Evolutionary conservation across 345 rosid genomes (phyloP).

Genomic region (Eucalyptus polybractea): DNA sequence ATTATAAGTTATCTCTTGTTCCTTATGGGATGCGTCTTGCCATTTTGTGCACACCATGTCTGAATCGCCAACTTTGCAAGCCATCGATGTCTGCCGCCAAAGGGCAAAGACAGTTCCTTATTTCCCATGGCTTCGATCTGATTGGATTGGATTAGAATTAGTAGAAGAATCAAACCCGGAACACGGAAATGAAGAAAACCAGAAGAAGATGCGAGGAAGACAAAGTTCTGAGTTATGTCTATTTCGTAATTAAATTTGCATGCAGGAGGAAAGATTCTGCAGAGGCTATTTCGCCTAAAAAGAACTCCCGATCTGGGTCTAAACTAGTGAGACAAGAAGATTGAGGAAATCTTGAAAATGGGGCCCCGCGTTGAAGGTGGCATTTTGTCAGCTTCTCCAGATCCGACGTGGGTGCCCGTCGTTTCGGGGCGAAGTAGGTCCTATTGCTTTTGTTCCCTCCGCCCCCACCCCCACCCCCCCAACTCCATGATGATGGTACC

Average conservation of each 20-base stretch:
- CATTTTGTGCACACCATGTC: not conserved
- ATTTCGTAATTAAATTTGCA: not conserved
- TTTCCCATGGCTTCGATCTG: not conserved
- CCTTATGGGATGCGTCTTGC: not conserved
- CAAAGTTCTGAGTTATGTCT: not conserved
- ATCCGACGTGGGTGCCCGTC: slow-evolving; percentile 80
- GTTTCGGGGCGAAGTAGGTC: slow-evolving; percentile 75
- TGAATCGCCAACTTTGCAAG: not conserved
- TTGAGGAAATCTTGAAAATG: slow-evolving; percentile 58
- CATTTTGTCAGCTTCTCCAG: slow-evolving; percentile 33
- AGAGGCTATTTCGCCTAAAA: not conserved
- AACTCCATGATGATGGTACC: not conserved
- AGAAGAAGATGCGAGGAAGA: not conserved
- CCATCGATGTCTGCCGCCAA: not conserved
- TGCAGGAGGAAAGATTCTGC: not conserved
- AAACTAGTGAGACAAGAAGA: slow-evolving; percentile 55
- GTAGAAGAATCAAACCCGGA: not conserved
- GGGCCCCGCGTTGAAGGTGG: slow-evolving; percentile 38
- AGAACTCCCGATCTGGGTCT: slow-evolving; percentile 1
- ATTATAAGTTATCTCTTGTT: not conserved
- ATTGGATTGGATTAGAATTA: not conserved
- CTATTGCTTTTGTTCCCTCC: not conserved
- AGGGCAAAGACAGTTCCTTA: not conserved
- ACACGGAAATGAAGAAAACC: not conserved
- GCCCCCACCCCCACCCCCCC: not conserved